Evolutionary conservation across 257 asterid species (phyloP), one percentile per base, ranked within the genome.

Genomic region (Buddleja alternifolia): DNA sequence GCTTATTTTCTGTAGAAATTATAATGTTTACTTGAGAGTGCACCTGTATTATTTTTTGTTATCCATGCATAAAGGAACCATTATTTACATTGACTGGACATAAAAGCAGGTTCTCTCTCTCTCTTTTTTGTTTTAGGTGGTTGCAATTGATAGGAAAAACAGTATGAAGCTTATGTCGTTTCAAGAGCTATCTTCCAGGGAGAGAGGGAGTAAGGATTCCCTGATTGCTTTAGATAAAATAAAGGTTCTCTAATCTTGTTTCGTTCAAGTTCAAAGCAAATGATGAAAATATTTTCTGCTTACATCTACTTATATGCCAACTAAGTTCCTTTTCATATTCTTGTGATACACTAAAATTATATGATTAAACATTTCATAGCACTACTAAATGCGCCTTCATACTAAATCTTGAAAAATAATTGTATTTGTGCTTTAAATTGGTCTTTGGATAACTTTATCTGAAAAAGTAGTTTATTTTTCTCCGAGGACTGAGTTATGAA

Each of bases 131-230:
- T 69, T 81, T 72, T 84, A 91, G 97, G 92, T 89, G 58, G 98
- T 92, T 69, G 96, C 96, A 44, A 76, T 92, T 80, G 90, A 92
- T 81, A 79, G 96, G 67, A 82, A 78, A 67, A 84, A 85, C 75
- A 71, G 78, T 69, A 73, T 78, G 79, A 92, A 81, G 84, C 94
- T 92, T 46, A 82, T 82, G 98, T 85, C 98, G 45, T 92, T 92
- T 76, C 98, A 92, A 76, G 96, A 92, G 77, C 82, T 92, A 69
- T 89, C 98, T 74, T 82, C 98, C 63, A 86, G 98, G 73, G 96
- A 87, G 81, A 92, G 96, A 77, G 98, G 98, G 84, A 84, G 89
- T 60, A 87, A 86, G 81, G 94, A 86, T 72, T 85, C 95, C 72
- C 42, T 76, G 68, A 79, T 89, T 70, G 82, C 83, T 8, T 52